phyloP scores from a whole-genome alignment of 345 rosid species.

The Ceriops zippeliana region DNA sequence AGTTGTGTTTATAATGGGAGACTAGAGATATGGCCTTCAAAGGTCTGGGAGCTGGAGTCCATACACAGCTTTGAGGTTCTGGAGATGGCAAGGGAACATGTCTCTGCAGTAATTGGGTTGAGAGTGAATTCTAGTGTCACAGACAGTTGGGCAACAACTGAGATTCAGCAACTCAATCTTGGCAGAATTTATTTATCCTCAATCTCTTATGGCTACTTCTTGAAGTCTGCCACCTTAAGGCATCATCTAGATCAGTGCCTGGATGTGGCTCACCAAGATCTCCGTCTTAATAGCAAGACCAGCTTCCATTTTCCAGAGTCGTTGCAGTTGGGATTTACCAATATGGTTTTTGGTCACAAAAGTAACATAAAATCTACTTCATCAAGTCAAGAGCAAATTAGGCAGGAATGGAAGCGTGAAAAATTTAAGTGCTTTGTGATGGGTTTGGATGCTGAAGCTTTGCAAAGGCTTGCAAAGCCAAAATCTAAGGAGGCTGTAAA shows the following conservation, averaged over 20 bases:
- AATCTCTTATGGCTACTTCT: slow-evolving; percentile 74
- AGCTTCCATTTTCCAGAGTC: slow-evolving; percentile 37
- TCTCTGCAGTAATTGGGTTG: slow-evolving; percentile 67
- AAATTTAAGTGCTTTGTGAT: slow-evolving; percentile 58
- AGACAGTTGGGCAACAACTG: slow-evolving; percentile 77
- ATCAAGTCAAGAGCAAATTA: slow-evolving; percentile 20
- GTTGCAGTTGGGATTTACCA: slow-evolving; percentile 27
- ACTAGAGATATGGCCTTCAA: slow-evolving; percentile 84
- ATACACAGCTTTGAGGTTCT: slow-evolving; percentile 59
- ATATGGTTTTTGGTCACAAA: slow-evolving; percentile 42
- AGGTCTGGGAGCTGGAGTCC: slow-evolving; percentile 92
- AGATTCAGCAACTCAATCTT: slow-evolving; percentile 50
- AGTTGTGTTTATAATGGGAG: slow-evolving; percentile 75
- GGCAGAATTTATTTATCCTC: slow-evolving; percentile 59
- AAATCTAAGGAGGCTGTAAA: slow-evolving; percentile 61
- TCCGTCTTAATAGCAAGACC: slow-evolving; percentile 24
- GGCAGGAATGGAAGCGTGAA: slow-evolving; percentile 23
- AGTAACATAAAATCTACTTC: slow-evolving; percentile 16
- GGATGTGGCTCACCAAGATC: slow-evolving; percentile 12
- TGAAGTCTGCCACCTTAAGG: slow-evolving; percentile 74
- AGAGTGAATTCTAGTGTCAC: slow-evolving; percentile 67
- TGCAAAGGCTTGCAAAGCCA: slow-evolving; percentile 64
- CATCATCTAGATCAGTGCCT: slow-evolving; percentile 57
- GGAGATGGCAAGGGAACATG: slow-evolving; percentile 73
- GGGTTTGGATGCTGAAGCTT: slow-evolving; percentile 64